These are phyloP conservation scores for Trametes punicea DNA, from an alignment of 768 basidiomycete species.

Conservation along the genomic window DNA sequence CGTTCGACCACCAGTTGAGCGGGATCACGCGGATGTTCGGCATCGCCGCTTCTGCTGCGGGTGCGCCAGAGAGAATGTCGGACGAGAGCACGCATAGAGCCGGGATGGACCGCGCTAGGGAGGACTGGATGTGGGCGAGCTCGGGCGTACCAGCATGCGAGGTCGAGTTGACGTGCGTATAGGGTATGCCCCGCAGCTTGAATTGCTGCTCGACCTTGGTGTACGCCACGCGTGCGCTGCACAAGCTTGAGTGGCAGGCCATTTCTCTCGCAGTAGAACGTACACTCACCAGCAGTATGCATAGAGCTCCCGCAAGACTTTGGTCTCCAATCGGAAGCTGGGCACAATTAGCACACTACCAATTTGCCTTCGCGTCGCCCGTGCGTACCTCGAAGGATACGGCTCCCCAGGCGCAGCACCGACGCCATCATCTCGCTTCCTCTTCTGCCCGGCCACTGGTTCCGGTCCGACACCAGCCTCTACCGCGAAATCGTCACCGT, in stretches of 20 bases:
- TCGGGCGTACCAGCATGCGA: constrained; percentile 41
- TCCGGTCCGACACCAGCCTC: constrained; percentile 9
- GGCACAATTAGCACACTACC: not conserved
- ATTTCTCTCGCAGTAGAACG: not conserved
- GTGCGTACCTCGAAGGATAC: constrained; percentile 18
- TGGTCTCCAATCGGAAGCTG: constrained; percentile 67
- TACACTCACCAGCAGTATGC: constrained; percentile 79
- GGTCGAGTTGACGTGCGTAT: constrained; percentile 67
- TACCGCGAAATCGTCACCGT: constrained; percentile 22
- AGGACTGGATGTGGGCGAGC: constrained; percentile 61
- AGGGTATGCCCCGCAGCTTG: constrained; percentile 76
- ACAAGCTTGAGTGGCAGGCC: not conserved
- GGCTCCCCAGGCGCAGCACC: constrained; percentile 23
- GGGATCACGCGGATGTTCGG: constrained; percentile 87
- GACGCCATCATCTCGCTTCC: constrained; percentile 28
- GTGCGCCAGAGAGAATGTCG: constrained; percentile 77
- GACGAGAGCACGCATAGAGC: constrained; percentile 79
- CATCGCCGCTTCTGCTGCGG: constrained; percentile 90
- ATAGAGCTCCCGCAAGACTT: constrained; percentile 73
- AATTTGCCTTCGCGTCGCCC: not conserved
- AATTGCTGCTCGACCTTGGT: constrained; percentile 86
- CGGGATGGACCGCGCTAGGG: constrained; percentile 74
- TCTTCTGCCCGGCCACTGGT: constrained; percentile 26
- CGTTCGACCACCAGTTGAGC: constrained; percentile 88
- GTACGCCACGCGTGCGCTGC: constrained; percentile 86